Base-by-base conservation (phyloP, 2,329 filamentous ascomycete genomes). In the Ceratocystis huliohia region DNA sequence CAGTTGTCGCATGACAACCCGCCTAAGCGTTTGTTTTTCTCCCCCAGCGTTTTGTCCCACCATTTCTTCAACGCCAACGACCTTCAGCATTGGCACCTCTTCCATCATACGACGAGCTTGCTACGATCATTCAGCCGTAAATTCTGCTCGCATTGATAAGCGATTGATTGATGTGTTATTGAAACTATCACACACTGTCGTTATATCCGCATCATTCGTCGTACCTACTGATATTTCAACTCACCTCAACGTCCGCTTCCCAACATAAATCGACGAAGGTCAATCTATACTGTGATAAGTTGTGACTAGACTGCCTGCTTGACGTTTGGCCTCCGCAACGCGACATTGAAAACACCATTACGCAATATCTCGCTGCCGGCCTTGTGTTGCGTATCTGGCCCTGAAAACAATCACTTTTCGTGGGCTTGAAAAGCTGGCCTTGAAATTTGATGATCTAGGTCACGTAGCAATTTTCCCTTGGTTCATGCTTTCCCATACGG, bases 41-140 rank as follows among this genome's bases (percentile, higher is more conserved):
- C 56, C 28, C 17, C 56, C 56, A 59, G 56, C 56, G 56, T 59
- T 37, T 59, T 59, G 56, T 59, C 56, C 56, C 56, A 59, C 56
- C 30, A 37, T 30, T 37, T 59, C 30, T 5, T 37, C 30, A 17
- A 33, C 5, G 8, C 33, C 56, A 59, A 25, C 48, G 48, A 53
- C 22, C 48, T 53, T 25, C 22, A 28, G 22, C 22, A 22, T 53
- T 28, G 25, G 37, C 13, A 41, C 37, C 37, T 41, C 37, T 41
- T 41, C 10, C 10, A 41, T 41, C 37, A 41, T 41, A 41, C 37
- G 37, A 41, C 37, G 22, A 53, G 15, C 48, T 28, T 53, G 7
- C 15, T 28, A 28, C 20, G 8, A 53, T 28, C 22, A 53, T 5
- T n/a, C 48, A 13, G 10, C 37, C 13, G 3, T 41, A 41, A 41